These are phyloP conservation scores for Hirschioporus abietinus DNA, from an alignment of 768 basidiomycete species.

Conservation along the genomic window DNA sequence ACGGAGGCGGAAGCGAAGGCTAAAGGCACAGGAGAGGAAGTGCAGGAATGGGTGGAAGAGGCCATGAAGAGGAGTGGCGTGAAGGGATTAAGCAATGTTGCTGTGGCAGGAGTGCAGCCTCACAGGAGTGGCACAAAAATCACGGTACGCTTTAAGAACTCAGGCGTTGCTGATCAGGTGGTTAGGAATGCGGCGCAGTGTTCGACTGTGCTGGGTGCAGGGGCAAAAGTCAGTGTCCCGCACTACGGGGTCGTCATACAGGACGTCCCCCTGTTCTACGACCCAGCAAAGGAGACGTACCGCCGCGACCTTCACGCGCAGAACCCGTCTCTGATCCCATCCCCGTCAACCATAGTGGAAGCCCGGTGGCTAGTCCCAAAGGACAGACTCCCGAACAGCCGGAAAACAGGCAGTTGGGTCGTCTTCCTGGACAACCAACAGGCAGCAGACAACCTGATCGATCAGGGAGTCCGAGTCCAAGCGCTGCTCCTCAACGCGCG, in stretches of 20 bases:
- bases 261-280: not conserved
- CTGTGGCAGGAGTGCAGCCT: not conserved
- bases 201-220: not conserved
- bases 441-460: not conserved
- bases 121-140: not conserved
- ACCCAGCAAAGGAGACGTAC: not conserved
- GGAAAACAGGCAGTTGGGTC: not conserved
- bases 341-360: not conserved
- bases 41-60: not conserved
- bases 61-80: not conserved
- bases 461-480: not conserved
- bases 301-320: not conserved
- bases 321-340: not conserved
- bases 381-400: not conserved
- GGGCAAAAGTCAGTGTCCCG: not conserved
- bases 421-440: constrained; percentile 1
- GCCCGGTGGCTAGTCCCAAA: not conserved
- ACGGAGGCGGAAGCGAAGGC: constrained; percentile 1
- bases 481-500: not conserved
- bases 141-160: not conserved
- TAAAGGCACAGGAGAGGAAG: not conserved
- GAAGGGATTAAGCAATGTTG: not conserved
- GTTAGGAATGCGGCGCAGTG: not conserved
- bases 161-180: not conserved
- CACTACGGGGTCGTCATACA: not conserved